phyloP scores from a whole-genome alignment of 108 stramenopile genomes.

The Skeletonema tropicum region DNA sequence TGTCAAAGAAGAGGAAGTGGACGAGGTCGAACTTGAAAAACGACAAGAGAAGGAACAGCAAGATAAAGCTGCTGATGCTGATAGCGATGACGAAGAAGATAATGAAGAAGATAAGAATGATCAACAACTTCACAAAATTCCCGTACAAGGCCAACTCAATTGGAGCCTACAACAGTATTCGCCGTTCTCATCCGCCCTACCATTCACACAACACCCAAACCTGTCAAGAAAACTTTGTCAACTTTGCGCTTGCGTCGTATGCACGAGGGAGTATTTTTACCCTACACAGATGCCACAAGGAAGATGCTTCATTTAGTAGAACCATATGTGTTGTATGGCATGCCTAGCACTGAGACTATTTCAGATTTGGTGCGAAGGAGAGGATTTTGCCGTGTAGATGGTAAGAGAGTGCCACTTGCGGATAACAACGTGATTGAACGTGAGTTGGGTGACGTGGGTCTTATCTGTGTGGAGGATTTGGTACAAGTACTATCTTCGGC shows the following conservation, averaged over 20 bases:
- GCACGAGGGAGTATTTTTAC: conserved; percentile 80
- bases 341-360: conserved; percentile 67
- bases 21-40: conserved; percentile 47
- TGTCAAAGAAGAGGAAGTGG: conserved; percentile 31
- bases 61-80: conserved; percentile 17
- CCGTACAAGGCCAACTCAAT: conserved; percentile 82
- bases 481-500: conserved; percentile 69
- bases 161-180: conserved; percentile 73
- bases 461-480: conserved; percentile 91
- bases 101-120: conserved; percentile 7
- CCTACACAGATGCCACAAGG: conserved; percentile 57
- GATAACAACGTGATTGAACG: conserved; percentile 87
- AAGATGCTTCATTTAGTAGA: conserved; percentile 84
- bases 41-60: conserved; percentile 23
- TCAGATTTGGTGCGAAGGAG: conserved; percentile 77
- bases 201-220: conserved; percentile 45
- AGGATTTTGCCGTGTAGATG: conserved; percentile 69
- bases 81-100: conserved; percentile 34
- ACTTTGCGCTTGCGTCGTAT: conserved; percentile 61
- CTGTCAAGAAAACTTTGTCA: conserved; percentile 57
- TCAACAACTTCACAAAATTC: conserved; percentile 35
- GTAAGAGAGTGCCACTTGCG: conserved; percentile 74
- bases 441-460: conserved; percentile 66
- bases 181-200: conserved; percentile 77
- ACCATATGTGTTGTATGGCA: conserved; percentile 84